These are phyloP conservation scores for Colletotrichum liaoningense DNA, from an alignment of 2,329 filamentous ascomycete species.

Conservation along the genomic window DNA sequence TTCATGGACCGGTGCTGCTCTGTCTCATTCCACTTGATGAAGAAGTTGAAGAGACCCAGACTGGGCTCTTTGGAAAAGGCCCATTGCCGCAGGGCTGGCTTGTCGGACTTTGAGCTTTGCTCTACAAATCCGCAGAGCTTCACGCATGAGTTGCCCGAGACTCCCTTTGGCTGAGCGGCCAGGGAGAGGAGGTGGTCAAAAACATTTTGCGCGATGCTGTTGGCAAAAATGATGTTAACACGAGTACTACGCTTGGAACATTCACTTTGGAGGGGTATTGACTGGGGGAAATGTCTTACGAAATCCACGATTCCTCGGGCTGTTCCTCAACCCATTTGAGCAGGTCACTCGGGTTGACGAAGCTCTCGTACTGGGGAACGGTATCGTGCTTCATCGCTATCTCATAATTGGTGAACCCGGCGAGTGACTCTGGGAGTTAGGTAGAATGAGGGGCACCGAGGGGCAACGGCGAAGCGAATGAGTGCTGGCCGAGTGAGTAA, in stretches of 20 bases:
- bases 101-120: slow-evolving; percentile 64
- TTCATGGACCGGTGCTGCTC: slow-evolving; percentile 74
- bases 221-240: neutral
- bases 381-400: slow-evolving; percentile 34
- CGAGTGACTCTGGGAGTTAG: slow-evolving; percentile 1
- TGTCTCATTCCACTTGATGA: slow-evolving; percentile 75
- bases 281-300: slow-evolving; percentile 46
- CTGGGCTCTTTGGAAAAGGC: slow-evolving; percentile 63
- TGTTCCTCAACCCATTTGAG: slow-evolving; percentile 58
- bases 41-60: slow-evolving; percentile 68
- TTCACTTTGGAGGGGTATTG: slow-evolving; percentile 1
- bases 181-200: slow-evolving; percentile 61
- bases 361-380: slow-evolving; percentile 33
- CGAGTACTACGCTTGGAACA: neutral
- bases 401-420: slow-evolving; percentile 31
- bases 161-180: slow-evolving; percentile 64
- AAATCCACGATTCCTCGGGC: slow-evolving; percentile 45
- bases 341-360: slow-evolving; percentile 50
- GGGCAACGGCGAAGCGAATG: slow-evolving; percentile 13
- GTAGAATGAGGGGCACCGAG: slow-evolving; percentile 29
- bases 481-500: neutral
- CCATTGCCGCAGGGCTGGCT: slow-evolving; percentile 56
- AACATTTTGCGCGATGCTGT: slow-evolving; percentile 50
- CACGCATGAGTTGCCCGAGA: slow-evolving; percentile 67
- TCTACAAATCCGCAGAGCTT: slow-evolving; percentile 73